Base-by-base conservation (phyloP, 1,139 yeast species). In the Meyerozyma athensensis region DNA sequence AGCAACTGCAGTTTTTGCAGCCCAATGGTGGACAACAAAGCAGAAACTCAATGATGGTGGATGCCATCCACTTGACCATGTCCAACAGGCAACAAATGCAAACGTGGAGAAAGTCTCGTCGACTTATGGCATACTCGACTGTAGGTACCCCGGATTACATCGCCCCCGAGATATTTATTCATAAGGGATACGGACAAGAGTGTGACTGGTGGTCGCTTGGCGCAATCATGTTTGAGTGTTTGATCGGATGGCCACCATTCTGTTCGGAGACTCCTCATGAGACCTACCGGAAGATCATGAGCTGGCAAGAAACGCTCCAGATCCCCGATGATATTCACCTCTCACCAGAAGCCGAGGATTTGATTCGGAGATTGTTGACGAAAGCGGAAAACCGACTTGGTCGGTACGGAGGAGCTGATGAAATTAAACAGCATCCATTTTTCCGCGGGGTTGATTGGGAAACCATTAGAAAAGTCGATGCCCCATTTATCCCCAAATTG, bases 151-250 rank as follows among this genome's bases (percentile, higher is more conserved):
- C 99, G 0, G 99, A 92, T 61, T 92, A 92, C 60, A 94, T 92
- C 61, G 98, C 98, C 0, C 99, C 99, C 0, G 99, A 92, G 59
- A 92, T 94, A 46, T 94, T 92, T 53, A 72, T 90, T 37, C 95
- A 92, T 54, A 96, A 92, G 66, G 99, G 99, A 3, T 94, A 92
- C 61, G 97, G 98, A 13, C 97, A 90, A 64, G 97, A 92, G 59
- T 94, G 99, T 65, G 99, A 92, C 61, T 92, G 99, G 99, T 92
- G 98, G 98, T 87, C 97, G 4, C 68, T 92, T 30, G 99, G 99
- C 19, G 96, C 97, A 1, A 92, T 92, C 58, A 92, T 92, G 99
- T 92, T 86, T 65, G 99, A 92, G 68, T 92, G 98, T 69, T 70
- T 92, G 46, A 87, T 92, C 46, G 99, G 99, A 14, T 92, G 98